Evolutionary conservation across 192 early-diverging fungal genomes (phyloP).

Genomic region (Physocladia obscura): DNA sequence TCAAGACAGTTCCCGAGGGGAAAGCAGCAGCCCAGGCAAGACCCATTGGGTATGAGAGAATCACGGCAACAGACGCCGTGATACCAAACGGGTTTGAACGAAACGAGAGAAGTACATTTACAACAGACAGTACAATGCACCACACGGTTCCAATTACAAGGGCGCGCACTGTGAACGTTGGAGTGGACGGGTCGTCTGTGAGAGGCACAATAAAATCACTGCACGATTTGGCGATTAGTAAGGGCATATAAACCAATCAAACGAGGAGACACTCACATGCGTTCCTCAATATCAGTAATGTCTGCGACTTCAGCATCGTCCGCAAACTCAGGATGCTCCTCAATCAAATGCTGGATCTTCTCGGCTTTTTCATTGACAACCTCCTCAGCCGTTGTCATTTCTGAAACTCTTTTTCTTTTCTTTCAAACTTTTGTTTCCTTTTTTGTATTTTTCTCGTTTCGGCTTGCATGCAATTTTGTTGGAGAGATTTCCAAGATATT

Average conservation of each 20-base stretch:
- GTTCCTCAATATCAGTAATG: constrained; percentile 6
- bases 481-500: too few relatives aligned
- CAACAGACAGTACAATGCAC: constrained; percentile 20
- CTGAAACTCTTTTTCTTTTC: too few relatives aligned
- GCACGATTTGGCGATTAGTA: too few relatives aligned
- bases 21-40: constrained; percentile 2
- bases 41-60: constrained; percentile 72
- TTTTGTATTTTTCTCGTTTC: too few relatives aligned
- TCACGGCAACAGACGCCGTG: constrained; percentile 68
- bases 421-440: too few relatives aligned
- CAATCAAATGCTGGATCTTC: constrained; percentile 53
- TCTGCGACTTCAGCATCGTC: constrained; percentile 15
- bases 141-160: too few relatives aligned
- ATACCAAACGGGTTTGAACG: constrained; percentile 56
- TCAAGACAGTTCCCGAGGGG: constrained; percentile 52
- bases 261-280: constrained; percentile 20
- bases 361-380: constrained; percentile 50
- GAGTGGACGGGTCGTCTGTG: constrained; percentile 27
- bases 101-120: constrained; percentile 34
- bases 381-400: constrained; percentile 15
- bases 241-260: too few relatives aligned
- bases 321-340: constrained; percentile 56
- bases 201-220: constrained; percentile 18
- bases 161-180: constrained; percentile 22
- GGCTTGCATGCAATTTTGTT: too few relatives aligned